phyloP scores from a whole-genome alignment of 768 basidiomycete species.

The Termitomyces titanicus region DNA sequence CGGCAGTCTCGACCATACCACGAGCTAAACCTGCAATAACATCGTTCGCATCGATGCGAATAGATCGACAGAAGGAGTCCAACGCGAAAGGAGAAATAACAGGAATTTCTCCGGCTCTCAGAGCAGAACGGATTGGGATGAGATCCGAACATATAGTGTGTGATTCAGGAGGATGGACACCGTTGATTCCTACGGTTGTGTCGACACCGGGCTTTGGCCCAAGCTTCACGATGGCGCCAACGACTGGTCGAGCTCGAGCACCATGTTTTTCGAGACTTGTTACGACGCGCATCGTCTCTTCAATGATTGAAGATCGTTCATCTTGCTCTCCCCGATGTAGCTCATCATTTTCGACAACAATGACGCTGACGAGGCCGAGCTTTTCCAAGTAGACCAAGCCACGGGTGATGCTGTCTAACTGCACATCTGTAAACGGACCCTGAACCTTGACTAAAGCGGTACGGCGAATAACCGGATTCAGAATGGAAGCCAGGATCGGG shows the following conservation, averaged over 20 bases:
- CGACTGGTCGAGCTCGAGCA: slow-evolving; percentile 81
- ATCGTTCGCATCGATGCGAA: slow-evolving; percentile 83
- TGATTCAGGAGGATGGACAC: slow-evolving; percentile 56
- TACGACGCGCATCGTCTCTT: slow-evolving; percentile 86
- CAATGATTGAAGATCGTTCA: slow-evolving; percentile 61
- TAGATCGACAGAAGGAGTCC: slow-evolving; percentile 85
- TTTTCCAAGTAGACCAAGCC: slow-evolving; percentile 96
- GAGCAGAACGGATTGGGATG: slow-evolving; percentile 80
- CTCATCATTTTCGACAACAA: slow-evolving; percentile 89
- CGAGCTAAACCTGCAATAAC: slow-evolving; percentile 83
- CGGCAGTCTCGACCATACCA: slow-evolving; percentile 69
- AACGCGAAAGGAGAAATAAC: slow-evolving; percentile 92
- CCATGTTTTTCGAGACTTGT: slow-evolving; percentile 80
- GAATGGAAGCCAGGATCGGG: slow-evolving; percentile 65
- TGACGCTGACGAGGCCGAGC: slow-evolving; percentile 91
- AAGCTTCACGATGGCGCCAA: slow-evolving; percentile 81
- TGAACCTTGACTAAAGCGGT: slow-evolving; percentile 97
- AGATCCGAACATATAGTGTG: slow-evolving; percentile 82
- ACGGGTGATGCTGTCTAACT: slow-evolving; percentile 89
- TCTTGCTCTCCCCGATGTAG: slow-evolving; percentile 64
- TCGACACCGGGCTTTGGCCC: slow-evolving; percentile 65
- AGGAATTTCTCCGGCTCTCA: slow-evolving; percentile 93
- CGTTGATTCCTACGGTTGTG: slow-evolving; percentile 24
- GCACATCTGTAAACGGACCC: slow-evolving; percentile 90
- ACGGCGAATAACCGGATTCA: slow-evolving; percentile 79